Evolutionary conservation across 1,284 basidiomycete genomes (phyloP).

Genomic region (Ceratobasidium sp.): DNA sequence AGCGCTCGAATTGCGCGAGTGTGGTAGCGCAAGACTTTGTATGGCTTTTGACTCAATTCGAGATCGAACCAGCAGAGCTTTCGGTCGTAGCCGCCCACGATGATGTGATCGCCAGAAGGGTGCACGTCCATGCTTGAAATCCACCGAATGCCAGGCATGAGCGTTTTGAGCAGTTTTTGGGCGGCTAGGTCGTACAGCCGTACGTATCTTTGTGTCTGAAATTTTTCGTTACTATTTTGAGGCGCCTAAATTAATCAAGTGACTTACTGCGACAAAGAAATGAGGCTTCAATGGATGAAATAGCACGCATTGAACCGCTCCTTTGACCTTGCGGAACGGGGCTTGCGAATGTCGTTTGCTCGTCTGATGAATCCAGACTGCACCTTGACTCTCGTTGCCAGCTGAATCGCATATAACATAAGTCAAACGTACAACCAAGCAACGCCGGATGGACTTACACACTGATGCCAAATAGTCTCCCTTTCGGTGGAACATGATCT

Average conservation of each 20-base stretch:
- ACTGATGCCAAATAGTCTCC: conserved; percentile 98
- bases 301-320: conserved; percentile 88
- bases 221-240: conserved; percentile 46
- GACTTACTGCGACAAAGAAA: conserved; percentile 94
- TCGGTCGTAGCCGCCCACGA: conserved; percentile 97
- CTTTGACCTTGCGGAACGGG: conserved; percentile 95
- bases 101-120: conserved; percentile 94
- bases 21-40: conserved; percentile 98
- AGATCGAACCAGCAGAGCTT: conserved; percentile 99
- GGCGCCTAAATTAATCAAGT: background rate
- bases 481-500: conserved; percentile 92
- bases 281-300: conserved; percentile 97
- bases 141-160: conserved; percentile 95
- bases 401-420: conserved; percentile 60
- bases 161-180: conserved; percentile 93
- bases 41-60: conserved; percentile 95
- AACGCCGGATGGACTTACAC: conserved; percentile 66
- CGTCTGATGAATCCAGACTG: conserved; percentile 95
- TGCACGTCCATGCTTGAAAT: conserved; percentile 98
- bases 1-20: conserved; percentile 91
- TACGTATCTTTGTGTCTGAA: conserved; percentile 94
- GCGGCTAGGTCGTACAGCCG: conserved; percentile 95
- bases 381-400: conserved; percentile 73
- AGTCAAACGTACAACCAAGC: conserved; percentile 25
- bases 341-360: conserved; percentile 95